A percentile compares a stretch with the other conserved stretches of the same genome.
Conservation (phyloP, 306 rosid species). For the Lagenaria siceraria region DNA sequence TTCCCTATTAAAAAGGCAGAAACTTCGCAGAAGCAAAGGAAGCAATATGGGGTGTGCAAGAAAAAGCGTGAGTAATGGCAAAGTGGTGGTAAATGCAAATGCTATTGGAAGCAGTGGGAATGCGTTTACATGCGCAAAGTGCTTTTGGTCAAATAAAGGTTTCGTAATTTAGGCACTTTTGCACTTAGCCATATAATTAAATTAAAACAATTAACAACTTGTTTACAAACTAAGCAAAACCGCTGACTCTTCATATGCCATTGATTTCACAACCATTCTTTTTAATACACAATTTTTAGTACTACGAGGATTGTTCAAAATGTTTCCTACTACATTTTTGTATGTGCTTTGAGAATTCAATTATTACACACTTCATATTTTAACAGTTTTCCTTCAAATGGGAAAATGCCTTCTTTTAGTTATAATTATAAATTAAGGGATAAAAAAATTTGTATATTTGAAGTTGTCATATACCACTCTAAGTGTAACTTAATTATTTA, state of each 20-base stretch:
- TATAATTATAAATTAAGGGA: too few relatives aligned
- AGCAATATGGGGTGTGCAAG: neutral
- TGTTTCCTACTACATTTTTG: neutral
- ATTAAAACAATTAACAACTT: neutral
- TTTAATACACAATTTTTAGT: neutral
- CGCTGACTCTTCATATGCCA: neutral
- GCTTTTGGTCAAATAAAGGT: slow-evolving; percentile 4
- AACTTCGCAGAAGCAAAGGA: neutral
- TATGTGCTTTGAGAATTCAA: neutral
- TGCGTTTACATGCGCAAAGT: neutral
- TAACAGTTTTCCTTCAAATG: too few relatives aligned
- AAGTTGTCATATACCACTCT: too few relatives aligned
- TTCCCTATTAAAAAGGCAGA: neutral
- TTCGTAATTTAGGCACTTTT: slow-evolving; percentile 5
- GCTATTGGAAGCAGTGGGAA: neutral
- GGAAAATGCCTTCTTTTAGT: too few relatives aligned
- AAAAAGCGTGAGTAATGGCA: neutral
- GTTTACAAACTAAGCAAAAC: neutral
- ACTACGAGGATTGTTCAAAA: neutral
- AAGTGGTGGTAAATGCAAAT: neutral
- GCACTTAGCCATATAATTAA: neutral
- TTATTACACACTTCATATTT: too few relatives aligned
- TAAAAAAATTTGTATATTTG: too few relatives aligned
- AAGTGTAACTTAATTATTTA: too few relatives aligned
- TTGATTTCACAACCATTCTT: neutral